A percentile compares a stretch with the other conserved stretches of the same genome.
phyloP scores from a whole-genome alignment of 2,329 filamentous ascomycete genomes.

The Graphiopsis chlorocephala region DNA sequence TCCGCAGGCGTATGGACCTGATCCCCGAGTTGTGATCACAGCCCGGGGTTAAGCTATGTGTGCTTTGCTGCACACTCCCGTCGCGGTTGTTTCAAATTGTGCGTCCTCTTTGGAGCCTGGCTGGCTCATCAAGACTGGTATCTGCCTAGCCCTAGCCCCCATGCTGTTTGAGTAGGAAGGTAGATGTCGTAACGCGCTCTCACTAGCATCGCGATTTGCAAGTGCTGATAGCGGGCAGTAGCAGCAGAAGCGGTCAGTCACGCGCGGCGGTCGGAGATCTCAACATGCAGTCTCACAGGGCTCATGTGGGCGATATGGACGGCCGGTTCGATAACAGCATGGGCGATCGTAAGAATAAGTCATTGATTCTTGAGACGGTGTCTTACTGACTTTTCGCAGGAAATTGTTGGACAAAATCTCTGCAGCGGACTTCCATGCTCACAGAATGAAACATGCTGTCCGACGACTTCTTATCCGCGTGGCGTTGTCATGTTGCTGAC shows the following conservation, averaged over 20 bases:
- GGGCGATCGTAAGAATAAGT: neutral
- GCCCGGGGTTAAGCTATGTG: neutral
- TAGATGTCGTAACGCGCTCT: neutral
- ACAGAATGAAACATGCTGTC: neutral
- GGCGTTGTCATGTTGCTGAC: no score
- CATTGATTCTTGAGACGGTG: neutral
- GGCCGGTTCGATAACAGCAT: neutral
- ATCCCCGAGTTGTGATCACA: neutral
- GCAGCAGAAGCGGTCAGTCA: neutral
- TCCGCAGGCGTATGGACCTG: neutral
- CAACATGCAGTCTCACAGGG: neutral
- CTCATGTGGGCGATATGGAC: neutral
- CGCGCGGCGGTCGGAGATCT: neutral
- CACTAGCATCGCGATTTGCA: neutral
- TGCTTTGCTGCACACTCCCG: neutral
- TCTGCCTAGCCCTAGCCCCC: neutral
- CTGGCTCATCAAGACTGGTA: neutral
- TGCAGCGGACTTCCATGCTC: neutral
- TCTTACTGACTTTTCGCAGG: neutral
- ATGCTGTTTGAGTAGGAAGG: neutral
- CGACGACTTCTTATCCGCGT: no score
- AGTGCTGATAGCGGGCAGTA: neutral
- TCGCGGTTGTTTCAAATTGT: neutral
- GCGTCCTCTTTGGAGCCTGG: neutral
- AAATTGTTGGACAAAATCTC: neutral